A percentile compares a stretch with the other conserved stretches of the same genome.
These are phyloP conservation scores for Rhodotorula sp. DNA, from an alignment of 1,284 basidiomycete species.

Conservation along the genomic window DNA sequence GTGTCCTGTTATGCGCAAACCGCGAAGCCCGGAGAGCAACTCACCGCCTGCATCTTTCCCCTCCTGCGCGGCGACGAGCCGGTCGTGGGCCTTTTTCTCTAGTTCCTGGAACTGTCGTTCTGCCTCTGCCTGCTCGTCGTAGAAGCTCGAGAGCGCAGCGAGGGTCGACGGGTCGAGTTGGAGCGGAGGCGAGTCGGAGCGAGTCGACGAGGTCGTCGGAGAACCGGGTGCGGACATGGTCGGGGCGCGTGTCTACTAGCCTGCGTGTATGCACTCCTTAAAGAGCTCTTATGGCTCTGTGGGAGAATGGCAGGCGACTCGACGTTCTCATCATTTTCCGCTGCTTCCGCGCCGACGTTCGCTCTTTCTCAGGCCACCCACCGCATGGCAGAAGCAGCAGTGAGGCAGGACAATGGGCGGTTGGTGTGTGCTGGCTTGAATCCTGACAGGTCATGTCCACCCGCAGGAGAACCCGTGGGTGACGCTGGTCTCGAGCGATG, in stretches of 20 bases:
- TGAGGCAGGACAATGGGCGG: not conserved
- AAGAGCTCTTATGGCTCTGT: too few species aligned
- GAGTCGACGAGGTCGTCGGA: not conserved
- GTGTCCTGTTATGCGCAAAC: too few species aligned
- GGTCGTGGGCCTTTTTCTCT: slow-evolving; percentile 29
- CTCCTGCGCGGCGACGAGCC: slow-evolving; percentile 30
- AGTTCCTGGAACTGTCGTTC: slow-evolving; percentile 42
- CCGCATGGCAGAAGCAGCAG: not conserved
- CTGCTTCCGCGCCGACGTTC: not conserved
- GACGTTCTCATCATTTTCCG: not conserved
- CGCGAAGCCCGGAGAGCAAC: not conserved
- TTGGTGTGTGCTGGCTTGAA: too few species aligned
- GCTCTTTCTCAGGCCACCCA: too few species aligned
- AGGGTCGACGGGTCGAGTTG: slow-evolving; percentile 46
- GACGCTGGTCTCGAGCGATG: slow-evolving; percentile 35
- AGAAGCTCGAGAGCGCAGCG: slow-evolving; percentile 45
- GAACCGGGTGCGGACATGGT: not conserved
- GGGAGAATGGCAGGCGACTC: not conserved
- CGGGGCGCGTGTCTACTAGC: too few species aligned
- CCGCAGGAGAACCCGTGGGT: slow-evolving; percentile 23
- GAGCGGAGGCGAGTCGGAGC: slow-evolving; percentile 15
- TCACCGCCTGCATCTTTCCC: slow-evolving; percentile 31
- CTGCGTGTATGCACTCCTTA: too few species aligned
- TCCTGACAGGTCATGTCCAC: not conserved
- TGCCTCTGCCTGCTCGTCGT: slow-evolving; percentile 43